Evolutionary conservation across 352 stramenopile species (phyloP).

Genomic region (Blastocystis sp.): DNA sequence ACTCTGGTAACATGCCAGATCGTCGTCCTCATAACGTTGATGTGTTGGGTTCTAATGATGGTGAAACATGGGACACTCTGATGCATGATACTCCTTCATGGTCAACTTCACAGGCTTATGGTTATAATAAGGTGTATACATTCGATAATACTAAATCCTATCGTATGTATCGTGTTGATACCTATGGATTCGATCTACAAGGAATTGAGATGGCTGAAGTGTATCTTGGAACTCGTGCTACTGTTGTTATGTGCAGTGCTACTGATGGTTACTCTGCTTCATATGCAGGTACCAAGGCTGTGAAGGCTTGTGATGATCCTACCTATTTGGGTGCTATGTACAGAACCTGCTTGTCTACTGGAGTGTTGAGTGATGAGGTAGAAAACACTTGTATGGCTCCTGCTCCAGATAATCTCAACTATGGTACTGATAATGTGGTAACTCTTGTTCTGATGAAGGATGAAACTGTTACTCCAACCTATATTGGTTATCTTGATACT

Average conservation of each 20-base stretch:
- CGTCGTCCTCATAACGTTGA: background rate
- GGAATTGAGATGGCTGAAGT: background rate
- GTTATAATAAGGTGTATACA: background rate
- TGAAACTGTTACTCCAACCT: background rate
- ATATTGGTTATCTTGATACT: background rate
- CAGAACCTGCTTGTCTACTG: background rate
- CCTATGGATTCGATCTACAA: background rate
- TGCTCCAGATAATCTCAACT: background rate
- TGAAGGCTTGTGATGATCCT: background rate
- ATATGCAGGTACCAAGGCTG: background rate
- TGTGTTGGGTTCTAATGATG: background rate
- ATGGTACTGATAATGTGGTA: background rate
- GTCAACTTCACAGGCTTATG: background rate
- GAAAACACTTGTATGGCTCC: background rate
- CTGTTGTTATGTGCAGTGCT: background rate
- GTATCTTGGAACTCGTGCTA: slow-evolving; percentile 11
- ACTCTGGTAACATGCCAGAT: background rate
- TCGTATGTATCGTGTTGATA: background rate
- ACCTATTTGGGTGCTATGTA: background rate
- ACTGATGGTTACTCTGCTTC: background rate
- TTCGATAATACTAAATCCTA: slow-evolving; percentile 6
- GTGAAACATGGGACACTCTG: background rate
- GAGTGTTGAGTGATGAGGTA: background rate
- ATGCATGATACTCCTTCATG: background rate
- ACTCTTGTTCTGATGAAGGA: background rate